Evolutionary conservation across 495 filamentous ascomycete species (phyloP).

Genomic region (Hypoxylon trugodes): DNA sequence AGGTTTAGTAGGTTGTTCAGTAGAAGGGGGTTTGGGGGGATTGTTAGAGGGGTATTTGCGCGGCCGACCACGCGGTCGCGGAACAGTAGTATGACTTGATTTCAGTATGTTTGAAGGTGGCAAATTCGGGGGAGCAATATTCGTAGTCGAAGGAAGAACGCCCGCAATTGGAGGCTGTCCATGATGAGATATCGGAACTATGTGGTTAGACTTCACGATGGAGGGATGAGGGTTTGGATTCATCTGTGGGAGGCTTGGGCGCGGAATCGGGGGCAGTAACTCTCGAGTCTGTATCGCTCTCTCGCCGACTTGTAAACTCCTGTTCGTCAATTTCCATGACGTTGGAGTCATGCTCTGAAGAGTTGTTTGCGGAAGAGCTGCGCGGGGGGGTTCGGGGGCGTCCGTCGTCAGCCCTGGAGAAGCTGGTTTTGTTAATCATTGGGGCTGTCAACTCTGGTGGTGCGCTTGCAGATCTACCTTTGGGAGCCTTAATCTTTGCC

Average conservation of each 20-base stretch:
- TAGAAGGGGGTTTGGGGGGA: background rate
- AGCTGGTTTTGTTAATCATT: conserved; percentile 14
- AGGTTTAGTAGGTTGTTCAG: no score
- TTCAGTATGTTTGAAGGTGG: conserved; percentile 1
- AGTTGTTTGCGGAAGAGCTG: background rate
- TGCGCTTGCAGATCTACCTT: conserved; percentile 35
- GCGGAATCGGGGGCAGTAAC: background rate
- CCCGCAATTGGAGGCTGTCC: background rate
- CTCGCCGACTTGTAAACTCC: background rate
- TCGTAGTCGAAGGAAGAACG: background rate
- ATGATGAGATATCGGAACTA: conserved; percentile 1
- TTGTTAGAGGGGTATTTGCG: background rate
- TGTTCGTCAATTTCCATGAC: no score
- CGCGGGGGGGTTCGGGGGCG: background rate
- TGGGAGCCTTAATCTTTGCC: conserved; percentile 17
- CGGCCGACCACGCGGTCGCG: background rate
- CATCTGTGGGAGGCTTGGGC: background rate
- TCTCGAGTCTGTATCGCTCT: background rate
- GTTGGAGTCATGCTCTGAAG: background rate
- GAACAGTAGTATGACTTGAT: background rate
- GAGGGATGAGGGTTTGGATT: background rate
- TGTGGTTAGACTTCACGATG: conserved; percentile 3
- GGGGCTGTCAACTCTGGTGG: background rate
- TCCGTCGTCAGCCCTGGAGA: background rate
- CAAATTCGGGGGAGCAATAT: background rate